A percentile compares a stretch with the other conserved stretches of the same genome.
Conservation (phyloP, 2,329 filamentous ascomycete genomes). For the Capronia coronata region DNA sequence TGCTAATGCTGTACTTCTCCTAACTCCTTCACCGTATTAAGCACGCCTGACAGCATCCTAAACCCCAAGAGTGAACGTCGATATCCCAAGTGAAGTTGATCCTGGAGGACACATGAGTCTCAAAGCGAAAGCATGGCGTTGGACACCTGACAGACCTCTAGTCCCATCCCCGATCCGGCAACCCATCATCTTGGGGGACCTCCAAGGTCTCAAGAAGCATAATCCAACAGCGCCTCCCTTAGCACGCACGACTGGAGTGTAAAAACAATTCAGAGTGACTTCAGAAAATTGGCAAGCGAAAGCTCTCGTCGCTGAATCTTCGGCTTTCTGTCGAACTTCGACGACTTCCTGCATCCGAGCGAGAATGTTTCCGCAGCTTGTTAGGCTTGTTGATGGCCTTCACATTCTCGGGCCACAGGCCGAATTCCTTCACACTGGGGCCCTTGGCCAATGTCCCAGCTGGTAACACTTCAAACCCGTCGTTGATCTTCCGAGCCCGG, state of each 20-base stretch:
- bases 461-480: constrained; percentile 26
- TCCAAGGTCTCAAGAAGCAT: constrained; percentile 17
- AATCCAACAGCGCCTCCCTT: constrained; percentile 11
- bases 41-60: constrained; percentile 1
- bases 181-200: neutral
- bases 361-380: constrained; percentile 21
- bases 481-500: constrained; percentile 21
- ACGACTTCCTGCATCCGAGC: constrained; percentile 16
- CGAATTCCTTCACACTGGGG: constrained; percentile 20
- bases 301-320: constrained; percentile 13
- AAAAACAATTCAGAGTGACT: constrained; percentile 1
- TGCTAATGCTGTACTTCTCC: neutral
- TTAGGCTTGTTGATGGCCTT: constrained; percentile 13
- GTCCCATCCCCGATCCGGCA: neutral
- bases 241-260: neutral
- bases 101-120: neutral
- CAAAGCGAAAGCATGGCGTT: neutral
- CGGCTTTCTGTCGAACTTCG: constrained; percentile 15
- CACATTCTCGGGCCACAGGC: constrained; percentile 10
- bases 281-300: constrained; percentile 17
- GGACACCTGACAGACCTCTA: neutral
- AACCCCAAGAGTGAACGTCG: constrained; percentile 2
- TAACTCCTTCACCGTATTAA: neutral
- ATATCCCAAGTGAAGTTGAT: constrained; percentile 11
- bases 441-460: constrained; percentile 22